phyloP scores from a whole-genome alignment of 305 asterid species.

The Rubia occidens region DNA sequence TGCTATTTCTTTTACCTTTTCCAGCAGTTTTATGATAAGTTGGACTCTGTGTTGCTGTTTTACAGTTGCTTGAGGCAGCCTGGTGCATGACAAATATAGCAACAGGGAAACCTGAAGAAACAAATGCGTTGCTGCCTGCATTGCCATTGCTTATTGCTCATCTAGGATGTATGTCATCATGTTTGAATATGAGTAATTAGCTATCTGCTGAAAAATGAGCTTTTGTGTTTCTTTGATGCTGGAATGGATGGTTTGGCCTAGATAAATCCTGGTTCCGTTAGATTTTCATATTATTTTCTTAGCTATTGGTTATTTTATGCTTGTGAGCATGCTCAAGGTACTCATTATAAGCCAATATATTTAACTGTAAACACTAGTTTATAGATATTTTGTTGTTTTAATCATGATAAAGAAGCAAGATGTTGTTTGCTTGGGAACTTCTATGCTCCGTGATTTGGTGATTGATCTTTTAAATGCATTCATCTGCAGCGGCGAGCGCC shows the following conservation, averaged over 20 bases:
- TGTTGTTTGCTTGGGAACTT: neutral
- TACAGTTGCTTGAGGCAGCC: slow-evolving; percentile 90
- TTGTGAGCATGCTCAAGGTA: neutral
- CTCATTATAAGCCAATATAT: neutral
- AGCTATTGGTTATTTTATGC: neutral
- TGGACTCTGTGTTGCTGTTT: slow-evolving; percentile 11
- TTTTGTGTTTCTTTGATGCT: neutral
- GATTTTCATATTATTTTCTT: neutral
- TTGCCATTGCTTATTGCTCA: slow-evolving; percentile 91
- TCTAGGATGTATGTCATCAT: slow-evolving; percentile 65
- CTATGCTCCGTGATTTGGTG: slow-evolving; percentile 16
- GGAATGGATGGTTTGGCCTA: neutral
- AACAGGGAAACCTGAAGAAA: slow-evolving; percentile 91
- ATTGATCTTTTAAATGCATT: slow-evolving; percentile 9
- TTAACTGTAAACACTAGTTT: neutral
- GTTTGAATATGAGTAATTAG: neutral
- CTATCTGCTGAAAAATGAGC: neutral
- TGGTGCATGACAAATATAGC: slow-evolving; percentile 98
- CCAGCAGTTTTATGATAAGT: slow-evolving; percentile 12
- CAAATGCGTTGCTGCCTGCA: slow-evolving; percentile 77
- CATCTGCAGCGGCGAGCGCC: slow-evolving; percentile 64
- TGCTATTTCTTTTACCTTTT: neutral
- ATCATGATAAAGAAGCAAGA: neutral
- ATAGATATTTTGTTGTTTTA: neutral
- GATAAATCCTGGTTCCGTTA: neutral